These are phyloP conservation scores for Davidsoniella australis DNA, from an alignment of 2,329 filamentous ascomycete species.

Conservation along the genomic window DNA sequence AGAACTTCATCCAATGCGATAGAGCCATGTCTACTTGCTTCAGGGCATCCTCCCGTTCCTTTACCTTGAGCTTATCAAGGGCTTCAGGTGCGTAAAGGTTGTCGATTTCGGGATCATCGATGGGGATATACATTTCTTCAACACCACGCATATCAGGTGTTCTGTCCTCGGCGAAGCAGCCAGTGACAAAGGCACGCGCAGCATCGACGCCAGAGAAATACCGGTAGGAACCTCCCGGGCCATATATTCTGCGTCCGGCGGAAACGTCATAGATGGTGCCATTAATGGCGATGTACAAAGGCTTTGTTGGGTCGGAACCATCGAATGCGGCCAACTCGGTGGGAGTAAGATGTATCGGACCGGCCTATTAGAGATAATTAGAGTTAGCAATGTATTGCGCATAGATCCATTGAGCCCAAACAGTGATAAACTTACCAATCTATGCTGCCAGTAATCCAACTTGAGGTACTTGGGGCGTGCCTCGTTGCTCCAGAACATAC, in stretches of 20 bases:
- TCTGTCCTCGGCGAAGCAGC: constrained; percentile 75
- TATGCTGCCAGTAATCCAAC: constrained; percentile 38
- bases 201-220: constrained; percentile 80
- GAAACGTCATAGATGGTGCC: constrained; percentile 73
- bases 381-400: constrained; percentile 1
- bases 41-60: constrained; percentile 48
- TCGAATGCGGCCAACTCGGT: constrained; percentile 58
- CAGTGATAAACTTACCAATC: constrained; percentile 33
- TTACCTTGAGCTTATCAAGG: constrained; percentile 34
- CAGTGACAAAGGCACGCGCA: constrained; percentile 75
- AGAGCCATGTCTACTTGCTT: constrained; percentile 50
- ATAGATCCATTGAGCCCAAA: neutral
- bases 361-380: constrained; percentile 25
- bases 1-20: constrained; percentile 71
- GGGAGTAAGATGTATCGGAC: constrained; percentile 56
- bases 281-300: constrained; percentile 83
- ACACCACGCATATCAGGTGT: constrained; percentile 73
- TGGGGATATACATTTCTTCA: constrained; percentile 65
- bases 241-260: constrained; percentile 52
- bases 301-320: constrained; percentile 55
- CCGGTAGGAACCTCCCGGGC: constrained; percentile 70
- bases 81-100: constrained; percentile 35
- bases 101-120: constrained; percentile 47
- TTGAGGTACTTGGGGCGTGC: constrained; percentile 45
- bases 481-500: constrained; percentile 48